Base-by-base conservation (phyloP, 1,284 basidiomycete species). In the Papiliotrema terrestris region DNA sequence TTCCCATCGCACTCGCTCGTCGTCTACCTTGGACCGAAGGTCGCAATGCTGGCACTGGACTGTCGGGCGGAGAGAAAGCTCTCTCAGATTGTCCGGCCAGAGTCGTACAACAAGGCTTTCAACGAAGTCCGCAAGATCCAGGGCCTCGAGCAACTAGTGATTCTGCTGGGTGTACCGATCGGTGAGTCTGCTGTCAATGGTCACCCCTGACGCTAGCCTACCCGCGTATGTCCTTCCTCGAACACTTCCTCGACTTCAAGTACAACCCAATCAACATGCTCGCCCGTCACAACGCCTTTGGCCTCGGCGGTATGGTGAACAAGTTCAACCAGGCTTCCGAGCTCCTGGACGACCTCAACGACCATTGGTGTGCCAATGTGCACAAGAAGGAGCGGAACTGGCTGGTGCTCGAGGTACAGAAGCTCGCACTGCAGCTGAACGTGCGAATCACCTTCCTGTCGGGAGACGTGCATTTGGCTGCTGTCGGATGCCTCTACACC, bases 361-460 rank as follows among this genome's bases (percentile, higher is more conserved):
- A 93, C 69, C 90, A 92, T 67, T 93, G 90, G 90, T 91, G 89
- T 11, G 83, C 89, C 23, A 86, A 85, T 58, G 71, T 77, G 3
- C 91, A 93, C 74, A 94, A 96, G 85, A 81, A 82, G 76, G 95
- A 98, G 74, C 85, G 95, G 50, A 98, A 98, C 73, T 87, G 85
- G 85, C 81, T 98, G 17, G 83, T 98, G 36, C 81, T 87, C 58
- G 82, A 87, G 65, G 79, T 90, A 56, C 91, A 95, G 71, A 77
- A 80, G 26, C 79, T 89, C 56, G 87, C 91, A 0, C 74, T 77
- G 45, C 73, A 76, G 45, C 83, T 83, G 68, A 80, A 82, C 22
- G 74, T 87, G 22, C 83, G 93, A 23, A 80, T 97, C 19, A 84
- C 86, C 0, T 92, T 93, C 75, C 66, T 96, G n/a, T 87, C 86